Base-by-base conservation (phyloP, 805 yeast species). In the Saturnispora sekii region DNA sequence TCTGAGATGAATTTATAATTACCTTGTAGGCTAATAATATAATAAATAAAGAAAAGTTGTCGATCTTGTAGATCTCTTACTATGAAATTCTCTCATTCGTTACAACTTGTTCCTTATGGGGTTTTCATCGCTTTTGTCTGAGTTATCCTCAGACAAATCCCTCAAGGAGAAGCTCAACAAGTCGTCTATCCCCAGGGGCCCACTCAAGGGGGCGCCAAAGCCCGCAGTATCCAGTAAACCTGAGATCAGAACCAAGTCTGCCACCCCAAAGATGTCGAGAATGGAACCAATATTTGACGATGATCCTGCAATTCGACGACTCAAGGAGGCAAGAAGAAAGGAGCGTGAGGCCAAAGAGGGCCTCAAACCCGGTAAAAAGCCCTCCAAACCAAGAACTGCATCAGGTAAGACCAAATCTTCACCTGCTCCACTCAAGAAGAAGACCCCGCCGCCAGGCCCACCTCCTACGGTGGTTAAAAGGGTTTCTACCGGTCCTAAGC, bases 281-380 rank as follows among this genome's bases (percentile, higher is more conserved):
- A 5, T 4, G 21, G 5, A 18, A 21, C 26, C 26, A 21, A 21
- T 21, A 21, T 21, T 21, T 2, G 46, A 48, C 8, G 67, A 72
- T 5, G 90, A 83, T 56, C 87, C 89, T 0, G 86, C 86, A 4
- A 85, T 83, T 8, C 77, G 76, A 32, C 61, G 82, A 46, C 63
- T 83, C 33, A 83, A 83, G 51, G 88, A 81, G 47, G 76, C 79
- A 2, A 66, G 90, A 56, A 66, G 76, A 48, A 61, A 67, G 35
- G 87, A 83, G 50, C 67, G 63, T 34, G 74, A 74, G 32, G 66
- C 65, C 36, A 21, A 49, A 2, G 60, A 65, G 43, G 67, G 66
- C 40, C 54, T 56, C 30, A 66, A 67, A 46, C 53, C 53, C 31
- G 55, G 48, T 14, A 48, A 47, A 35, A 47, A 51, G 33, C 21